Evolutionary conservation across 345 rosid species (phyloP), one percentile per base, ranked within the genome.

Genomic region (Murraya koenigii): DNA sequence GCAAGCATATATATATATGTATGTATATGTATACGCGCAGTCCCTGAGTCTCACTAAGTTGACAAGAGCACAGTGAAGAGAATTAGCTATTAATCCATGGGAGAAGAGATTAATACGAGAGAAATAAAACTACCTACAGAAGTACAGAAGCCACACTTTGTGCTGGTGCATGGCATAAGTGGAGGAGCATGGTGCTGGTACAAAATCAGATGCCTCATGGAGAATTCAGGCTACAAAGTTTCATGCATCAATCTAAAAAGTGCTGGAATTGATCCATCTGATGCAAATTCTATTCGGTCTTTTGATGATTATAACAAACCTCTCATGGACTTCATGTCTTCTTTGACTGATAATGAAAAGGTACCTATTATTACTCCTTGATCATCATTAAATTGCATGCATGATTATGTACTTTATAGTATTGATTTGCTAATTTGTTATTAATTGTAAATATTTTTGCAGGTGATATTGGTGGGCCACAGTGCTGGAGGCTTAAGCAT

Each of bases 121-220:
- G 23, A 36, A 66, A 63, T 2, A 33, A 65, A 58, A 32, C 44
- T 39, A 39, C 75, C 76, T 56, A 54, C 49, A 17, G 56, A 52
- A 52, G 56, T 19, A 15, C 7, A 4, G 65, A 66, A 52, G 72
- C 77, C 82, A 44, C 98, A 92, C 89, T 93, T 95, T 65, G 97
- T 93, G 75, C 77, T 95, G 82, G 88, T 93, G 32, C 99, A 95
- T 44, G 98, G 99, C 52, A 39, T 91, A 49, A 72, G 93, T 35
- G 89, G 89, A 66, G 99, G 99, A 70, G 85, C 90, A 14, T 95
- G 99, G 99, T 93, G 99, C 83, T 95, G 99, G 99, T 95, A 92
- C 89, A 95, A 89, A 71, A 77, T 95, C 79, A 82, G 87, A 70
- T 79, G 90, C 67, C 87, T 92, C 32, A 84, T 95, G 89, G 99